Evolutionary conservation across 208 protist species (phyloP).

Genomic region (Angomonas ambiguus): DNA sequence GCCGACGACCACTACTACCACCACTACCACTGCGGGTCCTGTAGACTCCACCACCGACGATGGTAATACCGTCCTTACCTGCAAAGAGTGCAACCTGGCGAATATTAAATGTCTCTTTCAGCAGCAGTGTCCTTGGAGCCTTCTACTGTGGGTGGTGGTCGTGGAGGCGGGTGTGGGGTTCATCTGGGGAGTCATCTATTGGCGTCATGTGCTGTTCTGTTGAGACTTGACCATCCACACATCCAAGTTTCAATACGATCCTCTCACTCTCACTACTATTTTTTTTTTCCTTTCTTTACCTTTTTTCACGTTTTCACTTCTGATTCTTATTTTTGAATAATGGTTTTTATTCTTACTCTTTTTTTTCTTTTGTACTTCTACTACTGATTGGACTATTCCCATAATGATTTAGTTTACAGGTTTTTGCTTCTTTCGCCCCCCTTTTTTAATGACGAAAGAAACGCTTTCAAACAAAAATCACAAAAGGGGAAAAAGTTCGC

Average conservation of each 20-base stretch:
- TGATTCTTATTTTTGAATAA: slow-evolving; percentile 16
- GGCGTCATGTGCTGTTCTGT: neutral
- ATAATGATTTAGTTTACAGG: neutral
- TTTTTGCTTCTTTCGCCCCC: neutral
- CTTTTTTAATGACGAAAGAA: too few species aligned
- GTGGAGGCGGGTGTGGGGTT: slow-evolving; percentile 57
- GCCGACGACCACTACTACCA: neutral
- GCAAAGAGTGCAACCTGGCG: slow-evolving; percentile 11
- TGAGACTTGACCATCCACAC: neutral
- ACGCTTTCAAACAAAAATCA: too few species aligned
- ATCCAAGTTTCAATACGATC: slow-evolving; percentile 1
- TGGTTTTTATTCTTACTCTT: slow-evolving; percentile 14
- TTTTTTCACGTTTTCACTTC: slow-evolving; percentile 9
- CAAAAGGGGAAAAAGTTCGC: too few species aligned
- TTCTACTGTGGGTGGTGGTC: slow-evolving; percentile 17
- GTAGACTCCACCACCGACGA: too few species aligned
- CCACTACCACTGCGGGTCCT: neutral
- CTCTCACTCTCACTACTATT: slow-evolving; percentile 4
- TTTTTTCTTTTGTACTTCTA: neutral
- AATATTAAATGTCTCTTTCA: slow-evolving; percentile 21
- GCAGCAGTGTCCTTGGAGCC: slow-evolving; percentile 23
- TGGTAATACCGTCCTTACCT: neutral
- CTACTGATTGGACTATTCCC: too few species aligned
- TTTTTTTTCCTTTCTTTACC: slow-evolving; percentile 5
- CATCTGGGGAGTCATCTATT: slow-evolving; percentile 35